These are phyloP conservation scores for Globisporangium spiculum DNA, from an alignment of 352 stramenopile species.

Conservation along the genomic window DNA sequence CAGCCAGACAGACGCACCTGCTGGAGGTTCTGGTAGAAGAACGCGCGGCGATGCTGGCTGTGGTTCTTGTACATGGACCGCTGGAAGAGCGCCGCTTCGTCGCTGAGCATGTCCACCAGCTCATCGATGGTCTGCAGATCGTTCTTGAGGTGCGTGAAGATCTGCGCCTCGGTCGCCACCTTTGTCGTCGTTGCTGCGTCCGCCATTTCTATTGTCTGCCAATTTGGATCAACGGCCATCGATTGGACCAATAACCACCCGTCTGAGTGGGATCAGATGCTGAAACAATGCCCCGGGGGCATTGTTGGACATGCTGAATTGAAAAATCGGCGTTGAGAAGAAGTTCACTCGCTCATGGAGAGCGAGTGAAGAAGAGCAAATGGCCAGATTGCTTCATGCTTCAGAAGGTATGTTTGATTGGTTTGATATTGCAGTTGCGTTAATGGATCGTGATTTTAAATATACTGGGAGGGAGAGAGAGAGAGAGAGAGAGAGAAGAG, in stretches of 20 bases:
- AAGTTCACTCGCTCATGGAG: neutral
- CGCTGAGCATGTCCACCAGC: conserved; percentile 33
- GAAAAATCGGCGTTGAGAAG: neutral
- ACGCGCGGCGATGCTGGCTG: conserved; percentile 79
- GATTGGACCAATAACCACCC: neutral
- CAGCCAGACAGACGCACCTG: conserved; percentile 24
- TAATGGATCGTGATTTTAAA: conserved; percentile 25
- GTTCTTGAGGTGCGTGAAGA: conserved; percentile 33
- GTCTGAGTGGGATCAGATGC: neutral
- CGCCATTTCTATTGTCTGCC: conserved; percentile 12
- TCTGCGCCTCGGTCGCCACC: conserved; percentile 18
- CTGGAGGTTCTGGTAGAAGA: conserved; percentile 81
- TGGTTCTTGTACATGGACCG: conserved; percentile 88
- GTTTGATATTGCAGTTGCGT: neutral
- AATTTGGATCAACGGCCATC: conserved; percentile 1
- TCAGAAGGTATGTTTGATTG: neutral
- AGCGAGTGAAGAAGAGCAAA: neutral
- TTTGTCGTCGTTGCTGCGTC: neutral
- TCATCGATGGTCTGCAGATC: conserved; percentile 39
- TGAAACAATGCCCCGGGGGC: neutral
- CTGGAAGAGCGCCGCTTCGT: conserved; percentile 70
- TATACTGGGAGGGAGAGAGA: conserved; percentile 25
- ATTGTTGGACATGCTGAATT: neutral
- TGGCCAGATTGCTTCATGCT: neutral
- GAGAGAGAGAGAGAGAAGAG: conserved; percentile 3